Evolutionary conservation across 148 eudicot genomes (phyloP).

Genomic region (Rhododendron vialii): DNA sequence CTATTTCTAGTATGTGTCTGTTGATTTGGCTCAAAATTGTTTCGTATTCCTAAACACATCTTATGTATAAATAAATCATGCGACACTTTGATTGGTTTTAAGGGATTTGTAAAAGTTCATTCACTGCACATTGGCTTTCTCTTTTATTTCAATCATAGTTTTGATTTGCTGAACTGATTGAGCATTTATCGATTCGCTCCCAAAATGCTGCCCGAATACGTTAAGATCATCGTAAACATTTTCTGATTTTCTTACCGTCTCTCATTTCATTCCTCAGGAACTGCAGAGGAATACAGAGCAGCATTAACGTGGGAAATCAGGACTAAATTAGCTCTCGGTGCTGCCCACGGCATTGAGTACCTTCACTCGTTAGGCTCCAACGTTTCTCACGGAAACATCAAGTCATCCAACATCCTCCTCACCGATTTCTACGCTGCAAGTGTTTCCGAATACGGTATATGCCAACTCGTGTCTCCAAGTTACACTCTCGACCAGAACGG

Average conservation of each 20-base stretch:
- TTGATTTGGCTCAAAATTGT: not conserved
- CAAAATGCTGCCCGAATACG: not conserved
- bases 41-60: too few relatives aligned
- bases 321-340: slow-evolving; percentile 20
- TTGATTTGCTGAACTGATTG: not conserved
- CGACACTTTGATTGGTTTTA: not conserved
- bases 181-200: not conserved
- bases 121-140: not conserved
- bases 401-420: slow-evolving; percentile 26
- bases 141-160: not conserved
- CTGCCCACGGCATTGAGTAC: slow-evolving; percentile 21
- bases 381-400: slow-evolving; percentile 20
- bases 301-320: slow-evolving; percentile 23
- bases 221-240: not conserved
- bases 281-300: slow-evolving; percentile 3
- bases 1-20: not conserved
- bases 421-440: not conserved
- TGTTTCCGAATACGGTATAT: slow-evolving; percentile 12
- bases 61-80: too few relatives aligned
- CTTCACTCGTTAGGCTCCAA: slow-evolving; percentile 26
- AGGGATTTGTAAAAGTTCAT: not conserved
- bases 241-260: not conserved
- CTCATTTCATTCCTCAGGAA: slow-evolving; percentile 9
- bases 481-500: not conserved
- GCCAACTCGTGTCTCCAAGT: slow-evolving; percentile 5